Conservation (phyloP, 306 rosid genomes). For the Sophora flavescens region DNA sequence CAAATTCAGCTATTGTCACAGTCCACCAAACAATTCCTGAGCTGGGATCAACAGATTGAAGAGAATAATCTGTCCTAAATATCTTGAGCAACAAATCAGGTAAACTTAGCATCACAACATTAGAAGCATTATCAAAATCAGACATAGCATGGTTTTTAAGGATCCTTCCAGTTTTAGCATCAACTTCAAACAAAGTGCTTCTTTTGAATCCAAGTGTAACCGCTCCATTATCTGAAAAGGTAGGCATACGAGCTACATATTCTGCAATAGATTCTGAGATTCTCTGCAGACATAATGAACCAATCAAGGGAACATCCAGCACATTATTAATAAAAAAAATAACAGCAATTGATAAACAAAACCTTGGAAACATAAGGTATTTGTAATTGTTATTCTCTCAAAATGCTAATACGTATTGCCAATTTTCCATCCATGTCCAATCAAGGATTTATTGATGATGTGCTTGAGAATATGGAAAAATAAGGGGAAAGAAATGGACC, state of each 20-base stretch:
- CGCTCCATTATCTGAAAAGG: slow-evolving; percentile 71
- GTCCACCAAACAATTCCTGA: slow-evolving; percentile 71
- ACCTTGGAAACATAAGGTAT: background rate
- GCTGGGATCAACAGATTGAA: slow-evolving; percentile 56
- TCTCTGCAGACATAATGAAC: slow-evolving; percentile 63
- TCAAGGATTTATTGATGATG: background rate
- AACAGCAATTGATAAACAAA: slow-evolving; percentile 10
- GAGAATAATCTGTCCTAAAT: slow-evolving; percentile 72
- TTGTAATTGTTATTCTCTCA: background rate
- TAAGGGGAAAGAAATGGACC: background rate
- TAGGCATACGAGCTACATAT: slow-evolving; percentile 63
- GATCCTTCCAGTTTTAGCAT: slow-evolving; percentile 65
- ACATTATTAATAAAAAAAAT: slow-evolving; percentile 2
- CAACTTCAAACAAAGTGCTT: slow-evolving; percentile 70
- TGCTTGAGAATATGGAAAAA: background rate
- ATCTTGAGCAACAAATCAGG: slow-evolving; percentile 59
- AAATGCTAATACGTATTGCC: slow-evolving; percentile 16
- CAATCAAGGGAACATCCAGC: slow-evolving; percentile 30
- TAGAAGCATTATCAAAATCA: slow-evolving; percentile 48
- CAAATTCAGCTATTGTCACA: slow-evolving; percentile 68
- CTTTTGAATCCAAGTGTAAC: slow-evolving; percentile 76
- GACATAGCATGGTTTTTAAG: slow-evolving; percentile 52
- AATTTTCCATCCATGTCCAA: slow-evolving; percentile 4
- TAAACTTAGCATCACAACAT: slow-evolving; percentile 41
- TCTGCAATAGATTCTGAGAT: slow-evolving; percentile 63